Percentiles rank a stretch among this genome's conserved stretches.
phyloP scores from a whole-genome alignment of 2,329 filamentous ascomycete genomes.

The Allantophomopsis lycopodina region DNA sequence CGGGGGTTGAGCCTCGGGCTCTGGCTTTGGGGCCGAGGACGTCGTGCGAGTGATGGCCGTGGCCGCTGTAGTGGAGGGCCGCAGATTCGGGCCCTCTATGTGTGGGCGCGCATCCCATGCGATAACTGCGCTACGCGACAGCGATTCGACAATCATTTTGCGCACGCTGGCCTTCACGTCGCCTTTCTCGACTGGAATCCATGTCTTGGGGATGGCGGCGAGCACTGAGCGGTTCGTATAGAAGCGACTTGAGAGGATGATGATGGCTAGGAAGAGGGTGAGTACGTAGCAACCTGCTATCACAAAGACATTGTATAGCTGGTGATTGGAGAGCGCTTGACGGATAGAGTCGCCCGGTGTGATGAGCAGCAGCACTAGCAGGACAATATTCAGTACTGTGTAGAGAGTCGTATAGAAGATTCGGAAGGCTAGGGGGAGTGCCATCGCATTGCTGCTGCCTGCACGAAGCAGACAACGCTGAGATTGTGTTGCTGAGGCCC shows the following conservation, averaged over 20 bases:
- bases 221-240: conserved; percentile 76
- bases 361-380: conserved; percentile 61
- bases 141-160: conserved; percentile 57
- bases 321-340: conserved; percentile 52
- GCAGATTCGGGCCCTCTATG: conserved; percentile 19
- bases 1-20: neutral
- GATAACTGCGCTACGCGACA: conserved; percentile 67
- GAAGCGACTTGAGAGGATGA: conserved; percentile 73
- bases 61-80: too few species aligned
- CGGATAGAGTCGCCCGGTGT: conserved; percentile 72
- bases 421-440: conserved; percentile 38
- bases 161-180: conserved; percentile 66
- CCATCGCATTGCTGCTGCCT: neutral
- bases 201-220: conserved; percentile 71
- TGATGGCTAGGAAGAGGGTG: conserved; percentile 52
- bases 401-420: conserved; percentile 75
- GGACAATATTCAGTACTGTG: conserved; percentile 58
- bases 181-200: conserved; percentile 74
- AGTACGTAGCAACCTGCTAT: conserved; percentile 64
- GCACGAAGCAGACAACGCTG: too few species aligned
- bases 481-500: too few species aligned
- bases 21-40: conserved; percentile 9
- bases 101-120: conserved; percentile 66
- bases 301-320: conserved; percentile 72
- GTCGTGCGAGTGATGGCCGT: conserved; percentile 16